phyloP scores from a whole-genome alignment of 164 flowering plant species.

The Saururus chinensis region DNA sequence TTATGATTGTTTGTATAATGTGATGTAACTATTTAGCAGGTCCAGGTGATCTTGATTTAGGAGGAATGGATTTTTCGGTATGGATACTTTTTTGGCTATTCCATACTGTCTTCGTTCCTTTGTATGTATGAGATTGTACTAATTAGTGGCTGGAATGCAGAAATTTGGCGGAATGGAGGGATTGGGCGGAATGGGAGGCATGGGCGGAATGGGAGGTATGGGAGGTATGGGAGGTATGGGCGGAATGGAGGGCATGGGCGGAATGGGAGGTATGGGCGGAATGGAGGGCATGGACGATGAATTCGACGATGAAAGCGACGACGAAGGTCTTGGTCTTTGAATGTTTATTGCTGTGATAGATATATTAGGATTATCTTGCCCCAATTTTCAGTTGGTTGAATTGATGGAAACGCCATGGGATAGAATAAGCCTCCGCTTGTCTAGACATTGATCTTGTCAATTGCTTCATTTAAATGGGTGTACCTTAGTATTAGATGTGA shows the following conservation, averaged over 20 bases:
- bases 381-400: no score
- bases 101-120: not conserved
- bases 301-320: conserved; percentile 10
- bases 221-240: no score
- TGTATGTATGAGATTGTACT: conserved; percentile 2
- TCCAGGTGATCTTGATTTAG: conserved; percentile 51
- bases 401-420: no score
- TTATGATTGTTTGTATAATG: not conserved
- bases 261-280: conserved; percentile 29
- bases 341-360: not conserved
- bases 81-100: conserved; percentile 4
- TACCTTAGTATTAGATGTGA: no score
- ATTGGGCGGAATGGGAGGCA: conserved; percentile 23
- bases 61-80: conserved; percentile 95
- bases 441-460: no score
- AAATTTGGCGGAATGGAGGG: conserved; percentile 42
- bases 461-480: no score
- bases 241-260: conserved; percentile 31
- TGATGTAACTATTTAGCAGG: conserved; percentile 13
- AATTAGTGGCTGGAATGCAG: conserved; percentile 18
- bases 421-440: no score
- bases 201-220: conserved; percentile 17
- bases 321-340: conserved; percentile 4
- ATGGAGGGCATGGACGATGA: conserved; percentile 6
- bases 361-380: not conserved